A percentile compares a stretch with the other conserved stretches of the same genome.
phyloP scores from a whole-genome alignment of 2,329 filamentous ascomycete genomes.

The Sclerotinia nivalis region DNA sequence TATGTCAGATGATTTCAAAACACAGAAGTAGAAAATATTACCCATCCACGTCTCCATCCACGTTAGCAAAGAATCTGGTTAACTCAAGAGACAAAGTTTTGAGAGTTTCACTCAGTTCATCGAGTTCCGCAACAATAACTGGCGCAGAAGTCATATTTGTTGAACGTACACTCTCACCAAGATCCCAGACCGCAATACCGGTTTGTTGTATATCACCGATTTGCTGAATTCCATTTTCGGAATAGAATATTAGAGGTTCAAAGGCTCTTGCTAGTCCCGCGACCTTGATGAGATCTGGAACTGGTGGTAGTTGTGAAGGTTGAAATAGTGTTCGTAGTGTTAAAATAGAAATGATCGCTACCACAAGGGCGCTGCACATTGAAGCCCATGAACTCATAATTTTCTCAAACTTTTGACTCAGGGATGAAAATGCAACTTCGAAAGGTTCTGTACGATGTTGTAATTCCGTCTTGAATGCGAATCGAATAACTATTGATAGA shows the following conservation, averaged over 20 bases:
- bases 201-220: conserved; percentile 88
- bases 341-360: conserved; percentile 64
- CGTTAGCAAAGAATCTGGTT: conserved; percentile 88
- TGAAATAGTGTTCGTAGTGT: conserved; percentile 67
- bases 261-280: conserved; percentile 87
- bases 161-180: conserved; percentile 83
- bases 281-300: conserved; percentile 86
- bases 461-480: conserved; percentile 83
- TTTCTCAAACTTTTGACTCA: conserved; percentile 59
- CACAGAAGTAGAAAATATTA: conserved; percentile 43
- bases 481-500: conserved; percentile 71
- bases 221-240: conserved; percentile 82
- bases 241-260: conserved; percentile 93
- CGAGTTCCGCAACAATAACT: conserved; percentile 81
- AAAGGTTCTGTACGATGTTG: conserved; percentile 85
- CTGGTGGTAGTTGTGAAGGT: conserved; percentile 63
- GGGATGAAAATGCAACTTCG: conserved; percentile 66
- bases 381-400: conserved; percentile 71
- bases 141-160: conserved; percentile 90
- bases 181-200: conserved; percentile 89
- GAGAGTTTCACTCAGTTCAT: conserved; percentile 81
- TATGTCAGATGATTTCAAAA: conserved; percentile 30
- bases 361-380: conserved; percentile 60
- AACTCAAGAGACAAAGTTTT: conserved; percentile 83
- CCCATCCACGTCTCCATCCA: conserved; percentile 90